A percentile compares a stretch with the other conserved stretches of the same genome.
Evolutionary conservation across 2,329 filamentous ascomycete genomes (phyloP).

Genomic region (Fusarium sp.): DNA sequence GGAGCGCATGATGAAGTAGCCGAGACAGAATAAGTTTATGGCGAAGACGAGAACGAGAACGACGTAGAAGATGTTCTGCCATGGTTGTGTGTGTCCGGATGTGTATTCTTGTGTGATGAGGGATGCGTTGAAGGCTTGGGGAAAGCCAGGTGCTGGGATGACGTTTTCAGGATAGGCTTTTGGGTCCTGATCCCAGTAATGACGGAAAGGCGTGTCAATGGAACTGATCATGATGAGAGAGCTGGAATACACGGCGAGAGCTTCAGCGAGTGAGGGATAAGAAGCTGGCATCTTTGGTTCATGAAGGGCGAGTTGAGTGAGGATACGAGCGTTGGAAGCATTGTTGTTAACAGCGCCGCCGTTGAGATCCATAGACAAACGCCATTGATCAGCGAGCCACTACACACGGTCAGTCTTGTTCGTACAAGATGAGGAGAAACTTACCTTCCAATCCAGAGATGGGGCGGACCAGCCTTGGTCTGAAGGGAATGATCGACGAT

Average conservation of each 20-base stretch:
- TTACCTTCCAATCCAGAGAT: slow-evolving; percentile 62
- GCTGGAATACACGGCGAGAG: slow-evolving; percentile 75
- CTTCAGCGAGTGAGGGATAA: slow-evolving; percentile 78
- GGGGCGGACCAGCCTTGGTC: slow-evolving; percentile 50
- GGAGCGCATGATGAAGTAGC: slow-evolving; percentile 66
- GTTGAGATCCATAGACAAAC: slow-evolving; percentile 65
- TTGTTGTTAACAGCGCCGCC: slow-evolving; percentile 66
- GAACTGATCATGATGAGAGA: slow-evolving; percentile 73
- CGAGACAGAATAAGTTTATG: slow-evolving; percentile 73
- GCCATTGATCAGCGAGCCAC: slow-evolving; percentile 66
- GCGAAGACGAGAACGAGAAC: slow-evolving; percentile 74
- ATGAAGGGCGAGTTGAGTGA: slow-evolving; percentile 63
- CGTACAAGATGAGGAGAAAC: background rate
- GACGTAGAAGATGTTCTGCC: slow-evolving; percentile 75
- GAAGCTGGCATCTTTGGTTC: slow-evolving; percentile 57
- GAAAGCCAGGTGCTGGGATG: slow-evolving; percentile 57
- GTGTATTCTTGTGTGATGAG: slow-evolving; percentile 76
- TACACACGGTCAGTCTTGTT: slow-evolving; percentile 26
- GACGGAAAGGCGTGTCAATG: slow-evolving; percentile 69
- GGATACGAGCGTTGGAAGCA: slow-evolving; percentile 68
- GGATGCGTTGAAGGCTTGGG: slow-evolving; percentile 72
- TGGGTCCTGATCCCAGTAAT: slow-evolving; percentile 62
- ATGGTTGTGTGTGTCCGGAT: slow-evolving; percentile 69
- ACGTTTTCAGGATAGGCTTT: slow-evolving; percentile 38
- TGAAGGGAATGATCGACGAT: slow-evolving; percentile 56